These are phyloP conservation scores for Phycomyces blakesleeanus DNA, from an alignment of 192 early-diverging fungal species.

Conservation along the genomic window DNA sequence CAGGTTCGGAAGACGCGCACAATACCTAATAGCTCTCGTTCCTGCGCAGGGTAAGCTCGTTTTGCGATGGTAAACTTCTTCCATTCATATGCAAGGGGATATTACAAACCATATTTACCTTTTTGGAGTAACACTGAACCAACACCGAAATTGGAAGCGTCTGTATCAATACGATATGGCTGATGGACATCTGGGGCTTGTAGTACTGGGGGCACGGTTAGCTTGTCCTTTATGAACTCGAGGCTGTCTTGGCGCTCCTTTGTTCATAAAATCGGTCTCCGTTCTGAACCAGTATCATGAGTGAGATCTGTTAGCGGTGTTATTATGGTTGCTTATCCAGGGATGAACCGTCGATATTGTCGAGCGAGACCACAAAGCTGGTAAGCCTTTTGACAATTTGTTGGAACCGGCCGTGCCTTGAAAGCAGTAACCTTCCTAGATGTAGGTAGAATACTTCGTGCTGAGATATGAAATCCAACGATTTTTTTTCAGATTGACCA, in stretches of 20 bases:
- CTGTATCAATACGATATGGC: too few species aligned
- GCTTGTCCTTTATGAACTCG: neutral
- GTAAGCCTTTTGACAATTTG: constrained; percentile 3
- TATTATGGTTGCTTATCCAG: constrained; percentile 6
- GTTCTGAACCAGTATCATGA: neutral
- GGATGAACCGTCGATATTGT: constrained; percentile 25
- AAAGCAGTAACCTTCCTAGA: constrained; percentile 22
- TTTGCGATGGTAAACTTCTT: too few species aligned
- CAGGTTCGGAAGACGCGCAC: too few species aligned
- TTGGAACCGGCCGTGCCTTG: constrained; percentile 13
- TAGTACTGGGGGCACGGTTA: too few species aligned
- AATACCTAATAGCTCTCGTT: too few species aligned
- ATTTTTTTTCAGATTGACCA: constrained; percentile 11
- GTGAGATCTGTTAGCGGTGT: constrained; percentile 17
- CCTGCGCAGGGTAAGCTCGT: too few species aligned
- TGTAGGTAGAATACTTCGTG: constrained; percentile 18
- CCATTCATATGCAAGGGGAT: too few species aligned
- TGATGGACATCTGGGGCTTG: too few species aligned
- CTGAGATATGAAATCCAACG: constrained; percentile 23
- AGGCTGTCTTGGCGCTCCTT: neutral
- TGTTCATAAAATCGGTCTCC: constrained; percentile 5
- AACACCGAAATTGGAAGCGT: too few species aligned
- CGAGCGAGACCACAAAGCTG: constrained; percentile 18
- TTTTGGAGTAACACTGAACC: too few species aligned
- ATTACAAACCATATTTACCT: too few species aligned